Evolutionary conservation across 208 protist species (phyloP).

Genomic region (Acanthamoeba castellanii): DNA sequence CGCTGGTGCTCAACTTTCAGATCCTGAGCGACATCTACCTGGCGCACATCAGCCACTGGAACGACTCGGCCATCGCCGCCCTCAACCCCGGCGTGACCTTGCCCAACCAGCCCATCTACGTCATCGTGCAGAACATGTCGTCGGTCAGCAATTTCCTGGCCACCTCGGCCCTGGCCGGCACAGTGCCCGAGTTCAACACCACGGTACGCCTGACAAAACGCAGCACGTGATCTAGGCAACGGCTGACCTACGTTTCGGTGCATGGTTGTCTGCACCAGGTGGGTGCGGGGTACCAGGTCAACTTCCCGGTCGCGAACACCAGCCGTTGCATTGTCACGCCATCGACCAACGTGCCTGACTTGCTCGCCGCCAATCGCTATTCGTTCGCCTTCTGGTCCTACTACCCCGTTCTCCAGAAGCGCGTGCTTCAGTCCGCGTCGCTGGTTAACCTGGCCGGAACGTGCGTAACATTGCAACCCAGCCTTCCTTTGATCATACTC

Average conservation of each 20-base stretch:
- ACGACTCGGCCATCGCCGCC: constrained; percentile 20
- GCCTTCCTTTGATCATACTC: neutral
- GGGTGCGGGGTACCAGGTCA: neutral
- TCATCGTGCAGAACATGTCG: neutral
- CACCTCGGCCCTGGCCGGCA: neutral
- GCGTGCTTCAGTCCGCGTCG: neutral
- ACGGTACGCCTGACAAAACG: neutral
- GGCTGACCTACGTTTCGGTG: neutral
- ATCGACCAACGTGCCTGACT: neutral
- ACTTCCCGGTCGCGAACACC: neutral
- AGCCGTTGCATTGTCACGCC: neutral
- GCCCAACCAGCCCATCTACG: neutral
- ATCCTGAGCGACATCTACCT: neutral
- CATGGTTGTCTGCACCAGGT: neutral
- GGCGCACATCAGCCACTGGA: neutral
- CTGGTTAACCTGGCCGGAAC: neutral
- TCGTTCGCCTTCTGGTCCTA: constrained; percentile 4
- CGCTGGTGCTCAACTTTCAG: neutral
- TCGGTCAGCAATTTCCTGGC: neutral
- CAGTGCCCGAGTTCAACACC: neutral
- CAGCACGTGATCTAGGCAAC: neutral
- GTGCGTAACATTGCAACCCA: neutral
- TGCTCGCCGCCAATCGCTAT: neutral
- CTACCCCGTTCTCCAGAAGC: neutral
- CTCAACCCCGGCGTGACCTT: neutral